These are phyloP conservation scores for Colletotrichum chrysophilum DNA, from an alignment of 2,329 filamentous ascomycete species.

Conservation along the genomic window DNA sequence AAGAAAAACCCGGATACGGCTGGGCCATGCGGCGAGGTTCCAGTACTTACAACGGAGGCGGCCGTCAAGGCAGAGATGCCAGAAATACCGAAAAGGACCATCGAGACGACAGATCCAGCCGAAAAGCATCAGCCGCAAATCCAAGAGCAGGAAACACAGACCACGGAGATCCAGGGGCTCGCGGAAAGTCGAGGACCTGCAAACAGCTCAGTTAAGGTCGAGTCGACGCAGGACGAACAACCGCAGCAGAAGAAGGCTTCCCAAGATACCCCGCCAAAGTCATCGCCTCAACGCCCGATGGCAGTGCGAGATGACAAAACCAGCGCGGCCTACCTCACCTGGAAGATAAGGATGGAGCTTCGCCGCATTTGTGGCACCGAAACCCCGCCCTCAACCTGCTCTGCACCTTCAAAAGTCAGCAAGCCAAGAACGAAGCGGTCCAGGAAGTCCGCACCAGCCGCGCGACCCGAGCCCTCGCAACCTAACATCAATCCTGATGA, in stretches of 20 bases:
- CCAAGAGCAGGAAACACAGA: background rate
- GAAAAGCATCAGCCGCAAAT: background rate
- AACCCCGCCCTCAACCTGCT: background rate
- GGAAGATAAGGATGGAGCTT: constrained; percentile 46
- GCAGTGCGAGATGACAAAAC: constrained; percentile 51
- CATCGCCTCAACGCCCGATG: constrained; percentile 40
- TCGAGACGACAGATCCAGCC: background rate
- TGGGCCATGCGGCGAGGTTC: background rate
- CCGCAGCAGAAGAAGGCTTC: background rate
- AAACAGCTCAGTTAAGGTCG: background rate
- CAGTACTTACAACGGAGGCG: background rate
- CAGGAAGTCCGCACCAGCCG: constrained; percentile 46
- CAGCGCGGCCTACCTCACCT: constrained; percentile 49
- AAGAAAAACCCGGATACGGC: constrained; percentile 30
- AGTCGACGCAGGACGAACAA: background rate
- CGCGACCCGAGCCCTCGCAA: constrained; percentile 22
- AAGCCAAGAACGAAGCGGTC: constrained; percentile 33
- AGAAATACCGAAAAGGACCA: background rate
- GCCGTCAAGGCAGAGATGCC: background rate
- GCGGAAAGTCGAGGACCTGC: background rate
- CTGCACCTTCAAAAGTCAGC: background rate
- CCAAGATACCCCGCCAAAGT: background rate
- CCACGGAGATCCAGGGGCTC: background rate
- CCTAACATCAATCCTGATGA: background rate
- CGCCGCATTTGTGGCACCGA: constrained; percentile 36